Evolutionary conservation across 768 basidiomycete genomes (phyloP).

Genomic region (Cubamyces sp.): DNA sequence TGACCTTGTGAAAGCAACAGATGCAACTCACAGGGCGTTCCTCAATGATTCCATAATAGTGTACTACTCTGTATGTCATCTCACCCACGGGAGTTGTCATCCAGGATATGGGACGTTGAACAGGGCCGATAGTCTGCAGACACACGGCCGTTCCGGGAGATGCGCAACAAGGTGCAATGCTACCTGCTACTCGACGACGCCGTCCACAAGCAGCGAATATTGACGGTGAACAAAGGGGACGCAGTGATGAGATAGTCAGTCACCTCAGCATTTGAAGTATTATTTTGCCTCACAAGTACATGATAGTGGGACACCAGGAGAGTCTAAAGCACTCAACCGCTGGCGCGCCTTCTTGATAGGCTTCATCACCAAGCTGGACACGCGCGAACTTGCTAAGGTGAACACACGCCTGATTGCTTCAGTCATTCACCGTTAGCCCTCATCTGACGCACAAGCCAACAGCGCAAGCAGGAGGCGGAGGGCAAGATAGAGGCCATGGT

Average conservation of each 20-base stretch:
- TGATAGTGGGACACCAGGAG: not conserved
- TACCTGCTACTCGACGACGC: constrained; percentile 1
- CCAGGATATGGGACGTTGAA: not conserved
- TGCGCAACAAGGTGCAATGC: not conserved
- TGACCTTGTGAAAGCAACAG: not conserved
- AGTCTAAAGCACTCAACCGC: not conserved
- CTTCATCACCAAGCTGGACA: not conserved
- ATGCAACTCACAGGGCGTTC: not conserved
- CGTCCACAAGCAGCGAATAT: not conserved
- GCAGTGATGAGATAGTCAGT: constrained; percentile 7
- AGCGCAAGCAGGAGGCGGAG: constrained; percentile 3
- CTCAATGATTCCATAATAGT: not conserved
- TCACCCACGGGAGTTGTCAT: too few relatives aligned
- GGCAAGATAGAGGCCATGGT: not conserved
- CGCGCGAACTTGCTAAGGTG: constrained; percentile 2
- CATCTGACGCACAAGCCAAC: too few relatives aligned
- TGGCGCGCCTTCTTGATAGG: not conserved
- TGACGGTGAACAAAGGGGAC: not conserved
- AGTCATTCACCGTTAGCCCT: too few relatives aligned
- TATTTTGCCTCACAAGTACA: not conserved
- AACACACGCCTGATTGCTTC: too few relatives aligned
- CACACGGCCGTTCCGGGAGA: not conserved
- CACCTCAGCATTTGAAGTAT: not conserved
- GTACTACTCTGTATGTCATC: not conserved
- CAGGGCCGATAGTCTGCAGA: not conserved